These are phyloP conservation scores for Laetiporus sulphureus DNA, from an alignment of 1,284 basidiomycete species.

Conservation along the genomic window DNA sequence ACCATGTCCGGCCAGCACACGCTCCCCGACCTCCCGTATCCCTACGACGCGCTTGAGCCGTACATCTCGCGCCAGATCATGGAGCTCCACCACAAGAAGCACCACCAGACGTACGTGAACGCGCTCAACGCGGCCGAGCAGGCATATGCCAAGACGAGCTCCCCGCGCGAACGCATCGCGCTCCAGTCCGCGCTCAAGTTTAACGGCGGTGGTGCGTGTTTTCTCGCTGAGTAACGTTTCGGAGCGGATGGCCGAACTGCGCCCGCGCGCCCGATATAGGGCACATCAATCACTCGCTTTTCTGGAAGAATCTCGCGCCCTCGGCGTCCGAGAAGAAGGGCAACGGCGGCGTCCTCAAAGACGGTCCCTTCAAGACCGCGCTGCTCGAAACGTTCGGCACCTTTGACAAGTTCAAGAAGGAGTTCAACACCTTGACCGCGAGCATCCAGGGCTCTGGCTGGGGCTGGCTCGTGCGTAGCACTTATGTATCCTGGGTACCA, in stretches of 20 bases:
- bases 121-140: slow-evolving; percentile 91
- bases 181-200: slow-evolving; percentile 86
- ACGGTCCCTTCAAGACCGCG: slow-evolving; percentile 75
- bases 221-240: not conserved
- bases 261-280: slow-evolving; percentile 34
- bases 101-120: slow-evolving; percentile 92
- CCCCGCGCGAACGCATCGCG: slow-evolving; percentile 78
- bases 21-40: slow-evolving; percentile 86
- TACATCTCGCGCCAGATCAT: slow-evolving; percentile 80
- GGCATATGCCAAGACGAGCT: slow-evolving; percentile 60
- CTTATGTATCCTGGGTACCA: not conserved
- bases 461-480: slow-evolving; percentile 78
- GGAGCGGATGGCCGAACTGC: not conserved
- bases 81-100: slow-evolving; percentile 93
- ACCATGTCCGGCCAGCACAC: slow-evolving; percentile 45
- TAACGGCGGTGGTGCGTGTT: slow-evolving; percentile 75
- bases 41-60: slow-evolving; percentile 82
- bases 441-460: slow-evolving; percentile 90
- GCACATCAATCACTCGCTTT: slow-evolving; percentile 89
- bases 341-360: slow-evolving; percentile 61
- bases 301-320: slow-evolving; percentile 94
- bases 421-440: slow-evolving; percentile 77
- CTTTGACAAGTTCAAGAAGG: slow-evolving; percentile 67
- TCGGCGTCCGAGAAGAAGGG: slow-evolving; percentile 41
- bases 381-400: slow-evolving; percentile 84